Base-by-base conservation (phyloP, 176 grass and related monocot species). In the Pontederia paniculata region DNA sequence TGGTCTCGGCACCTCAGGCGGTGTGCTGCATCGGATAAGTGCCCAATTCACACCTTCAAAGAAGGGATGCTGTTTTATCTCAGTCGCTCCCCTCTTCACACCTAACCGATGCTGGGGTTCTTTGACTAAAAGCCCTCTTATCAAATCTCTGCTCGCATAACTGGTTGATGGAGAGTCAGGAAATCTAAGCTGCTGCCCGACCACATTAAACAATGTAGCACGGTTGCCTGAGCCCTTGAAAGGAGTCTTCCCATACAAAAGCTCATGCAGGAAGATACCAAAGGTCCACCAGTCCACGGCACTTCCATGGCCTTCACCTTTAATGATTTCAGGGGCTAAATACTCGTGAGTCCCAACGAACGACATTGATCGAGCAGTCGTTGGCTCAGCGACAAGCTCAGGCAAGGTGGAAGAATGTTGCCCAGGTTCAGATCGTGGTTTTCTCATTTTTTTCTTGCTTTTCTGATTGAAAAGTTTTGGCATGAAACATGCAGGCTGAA, bases 261-360 rank as follows among this genome's bases (percentile, higher is more conserved):
- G 78, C 55, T 89, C 82, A 4, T 90, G 81, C 13, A 96, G 78
- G 69, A 96, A 96, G 67, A 96, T 90, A 1, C 91, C 91, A 0
- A 89, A 96, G 45, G 86, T 96, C 91, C 91, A 90, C 91, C 91
- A 96, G 63, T 96, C 91, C 44, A 96, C 86, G 3, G 86, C 91
- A 55, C 91, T 96, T 18, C 91, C 91, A 78, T 96, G 86, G 20
- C 86, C 91, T 78, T 96, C 91, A 0, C 86, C 86, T 79, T 96
- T 89, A 66, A 96, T 96, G 48, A 96, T 96, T 52, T 96, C 82
- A 16, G 91, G 91, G 21, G 86, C 91, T 31, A 96, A 60, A 62
- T 96, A 90, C 48, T 90, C 91, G 9, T 96, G 91, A 48, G 91
- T 96, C 11, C 91, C 91, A 9, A 96, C 86, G 52, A 96, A 96